Evolutionary conservation across 2,329 filamentous ascomycete genomes (phyloP).

Genomic region (Penicillium sp.): DNA sequence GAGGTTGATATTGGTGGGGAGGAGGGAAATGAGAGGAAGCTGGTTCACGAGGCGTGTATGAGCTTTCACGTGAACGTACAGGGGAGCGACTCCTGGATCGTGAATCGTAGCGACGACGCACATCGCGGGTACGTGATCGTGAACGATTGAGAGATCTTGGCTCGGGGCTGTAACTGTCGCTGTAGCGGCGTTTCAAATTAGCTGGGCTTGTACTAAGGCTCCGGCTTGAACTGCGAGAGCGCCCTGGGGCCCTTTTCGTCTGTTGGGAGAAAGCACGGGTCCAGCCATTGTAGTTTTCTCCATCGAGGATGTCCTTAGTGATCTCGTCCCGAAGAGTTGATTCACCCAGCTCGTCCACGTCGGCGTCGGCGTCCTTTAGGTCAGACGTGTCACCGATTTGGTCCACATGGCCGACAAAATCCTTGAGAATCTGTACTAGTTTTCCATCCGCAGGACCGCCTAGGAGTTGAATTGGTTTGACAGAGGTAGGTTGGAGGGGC

Average conservation of each 20-base stretch:
- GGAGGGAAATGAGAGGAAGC: constrained; percentile 27
- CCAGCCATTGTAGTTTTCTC: constrained; percentile 87
- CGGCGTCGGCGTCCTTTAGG: constrained; percentile 55
- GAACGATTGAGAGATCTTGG: constrained; percentile 35
- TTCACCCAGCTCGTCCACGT: constrained; percentile 77
- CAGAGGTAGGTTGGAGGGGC: constrained; percentile 70
- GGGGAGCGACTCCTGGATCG: constrained; percentile 29
- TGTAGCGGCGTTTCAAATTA: constrained; percentile 43
- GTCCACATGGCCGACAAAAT: constrained; percentile 69
- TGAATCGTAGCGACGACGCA: constrained; percentile 22
- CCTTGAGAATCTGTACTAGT: constrained; percentile 69
- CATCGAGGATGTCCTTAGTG: constrained; percentile 65
- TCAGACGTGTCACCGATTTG: constrained; percentile 63
- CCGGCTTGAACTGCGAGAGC: constrained; percentile 48
- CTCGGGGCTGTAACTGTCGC: constrained; percentile 36
- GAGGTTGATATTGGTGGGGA: constrained; percentile 22
- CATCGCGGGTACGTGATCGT: constrained; percentile 22
- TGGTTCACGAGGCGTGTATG: constrained; percentile 36
- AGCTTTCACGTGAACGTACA: constrained; percentile 30
- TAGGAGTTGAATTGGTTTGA: constrained; percentile 71
- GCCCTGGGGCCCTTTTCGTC: constrained; percentile 62
- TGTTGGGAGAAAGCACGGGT: constrained; percentile 76
- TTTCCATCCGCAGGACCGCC: constrained; percentile 67
- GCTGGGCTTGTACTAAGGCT: constrained; percentile 50
- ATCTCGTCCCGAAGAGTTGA: constrained; percentile 64